Percentiles rank a stretch among this genome's conserved stretches.
phyloP scores from a whole-genome alignment of 805 yeast species.

The Metschnikowia drakensbergensis region DNA sequence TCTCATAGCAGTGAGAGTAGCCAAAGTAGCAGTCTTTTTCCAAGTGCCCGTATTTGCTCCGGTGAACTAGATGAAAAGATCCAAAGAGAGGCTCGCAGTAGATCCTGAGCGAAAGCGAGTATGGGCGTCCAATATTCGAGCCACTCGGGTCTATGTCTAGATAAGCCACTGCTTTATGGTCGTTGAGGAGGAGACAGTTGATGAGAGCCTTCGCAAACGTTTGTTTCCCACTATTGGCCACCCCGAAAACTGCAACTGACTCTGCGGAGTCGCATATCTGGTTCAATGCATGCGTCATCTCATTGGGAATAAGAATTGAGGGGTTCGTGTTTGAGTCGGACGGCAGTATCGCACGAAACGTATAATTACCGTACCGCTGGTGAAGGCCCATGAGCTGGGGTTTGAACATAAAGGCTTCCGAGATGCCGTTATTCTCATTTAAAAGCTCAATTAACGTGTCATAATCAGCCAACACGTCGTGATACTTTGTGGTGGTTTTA shows the following conservation, averaged over 20 bases:
- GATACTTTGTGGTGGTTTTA: slow-evolving; percentile 16
- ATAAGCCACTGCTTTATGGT: slow-evolving; percentile 37
- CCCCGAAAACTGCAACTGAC: slow-evolving; percentile 49
- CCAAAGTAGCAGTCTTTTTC: slow-evolving; percentile 49
- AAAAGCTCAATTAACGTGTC: slow-evolving; percentile 40
- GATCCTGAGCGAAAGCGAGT: slow-evolving; percentile 55
- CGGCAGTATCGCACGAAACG: slow-evolving; percentile 10
- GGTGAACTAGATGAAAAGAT: slow-evolving; percentile 21
- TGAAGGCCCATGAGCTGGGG: slow-evolving; percentile 44
- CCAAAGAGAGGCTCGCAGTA: slow-evolving; percentile 27
- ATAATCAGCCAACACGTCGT: slow-evolving; percentile 31
- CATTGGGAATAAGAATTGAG: slow-evolving; percentile 7
- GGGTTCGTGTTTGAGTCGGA: neutral
- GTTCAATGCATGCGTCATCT: slow-evolving; percentile 5
- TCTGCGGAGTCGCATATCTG: slow-evolving; percentile 15
- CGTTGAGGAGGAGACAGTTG: slow-evolving; percentile 41
- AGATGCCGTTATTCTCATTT: slow-evolving; percentile 42
- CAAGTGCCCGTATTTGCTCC: slow-evolving; percentile 8
- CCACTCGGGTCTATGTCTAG: slow-evolving; percentile 90
- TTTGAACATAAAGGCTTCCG: slow-evolving; percentile 38
- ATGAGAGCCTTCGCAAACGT: slow-evolving; percentile 55
- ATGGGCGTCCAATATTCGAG: slow-evolving; percentile 72
- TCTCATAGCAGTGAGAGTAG: slow-evolving; percentile 61
- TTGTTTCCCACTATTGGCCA: slow-evolving; percentile 81
- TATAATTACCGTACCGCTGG: slow-evolving; percentile 4